Percentiles rank a stretch among this genome's conserved stretches.
These are phyloP conservation scores for Russula foetens DNA, from an alignment of 768 basidiomycete genomes.

Conservation along the genomic window DNA sequence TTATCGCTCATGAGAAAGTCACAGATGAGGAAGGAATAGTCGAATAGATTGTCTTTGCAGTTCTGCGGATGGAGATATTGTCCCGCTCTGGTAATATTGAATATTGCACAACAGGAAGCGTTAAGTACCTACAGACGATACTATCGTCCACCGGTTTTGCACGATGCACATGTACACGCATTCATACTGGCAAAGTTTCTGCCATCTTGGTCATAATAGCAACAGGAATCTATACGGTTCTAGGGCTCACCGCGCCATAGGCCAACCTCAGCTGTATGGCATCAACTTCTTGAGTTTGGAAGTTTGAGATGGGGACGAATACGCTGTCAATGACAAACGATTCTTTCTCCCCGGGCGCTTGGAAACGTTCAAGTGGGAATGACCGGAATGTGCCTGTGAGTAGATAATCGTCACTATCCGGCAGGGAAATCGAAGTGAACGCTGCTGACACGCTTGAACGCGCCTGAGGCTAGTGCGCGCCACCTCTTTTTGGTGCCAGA, in stretches of 20 bases:
- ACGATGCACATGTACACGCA: not conserved
- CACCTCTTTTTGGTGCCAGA: slow-evolving; percentile 78
- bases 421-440: not conserved
- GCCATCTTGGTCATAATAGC: not conserved
- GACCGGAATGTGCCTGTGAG: slow-evolving; percentile 57
- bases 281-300: slow-evolving; percentile 60
- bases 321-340: slow-evolving; percentile 53
- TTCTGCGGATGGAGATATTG: not conserved
- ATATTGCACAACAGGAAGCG: not conserved
- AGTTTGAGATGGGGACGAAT: slow-evolving; percentile 59
- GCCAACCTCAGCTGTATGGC: slow-evolving; percentile 48
- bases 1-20: slow-evolving; percentile 26
- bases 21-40: not conserved
- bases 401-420: not conserved
- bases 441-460: slow-evolving; percentile 65
- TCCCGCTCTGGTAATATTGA: not conserved
- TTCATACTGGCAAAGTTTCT: not conserved
- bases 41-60: not conserved
- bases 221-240: not conserved
- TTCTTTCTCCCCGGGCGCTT: slow-evolving; percentile 64
- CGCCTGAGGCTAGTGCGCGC: slow-evolving; percentile 53
- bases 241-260: not conserved
- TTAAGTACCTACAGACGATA: not conserved
- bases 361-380: slow-evolving; percentile 61
- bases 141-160: not conserved